Conservation (phyloP, 805 yeast genomes). For the Candida xyloterini region DNA sequence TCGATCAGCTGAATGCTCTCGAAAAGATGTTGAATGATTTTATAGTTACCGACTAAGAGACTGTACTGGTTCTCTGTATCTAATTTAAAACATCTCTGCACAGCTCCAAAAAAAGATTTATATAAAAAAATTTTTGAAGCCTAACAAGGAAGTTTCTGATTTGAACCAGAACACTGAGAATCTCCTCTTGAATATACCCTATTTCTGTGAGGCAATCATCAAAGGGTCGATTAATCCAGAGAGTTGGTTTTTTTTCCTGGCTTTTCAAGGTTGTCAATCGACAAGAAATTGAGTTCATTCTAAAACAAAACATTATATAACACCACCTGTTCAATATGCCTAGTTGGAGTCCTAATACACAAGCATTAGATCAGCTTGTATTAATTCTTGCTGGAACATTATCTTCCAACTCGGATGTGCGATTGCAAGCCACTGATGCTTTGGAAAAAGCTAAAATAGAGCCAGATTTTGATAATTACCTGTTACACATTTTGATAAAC, state of each 20-base stretch:
- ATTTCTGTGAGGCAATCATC: background rate
- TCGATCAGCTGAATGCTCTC: constrained; percentile 40
- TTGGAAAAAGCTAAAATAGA: constrained; percentile 65
- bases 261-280: background rate
- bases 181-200: background rate
- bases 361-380: constrained; percentile 61
- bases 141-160: constrained; percentile 1
- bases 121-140: constrained; percentile 2
- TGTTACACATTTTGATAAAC: constrained; percentile 62
- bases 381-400: constrained; percentile 68
- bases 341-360: constrained; percentile 67
- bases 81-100: constrained; percentile 2
- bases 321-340: constrained; percentile 17
- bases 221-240: background rate
- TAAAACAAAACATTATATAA: constrained; percentile 2
- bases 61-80: background rate
- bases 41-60: constrained; percentile 11
- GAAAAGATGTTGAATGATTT: constrained; percentile 28
- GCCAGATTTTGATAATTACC: constrained; percentile 79
- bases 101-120: constrained; percentile 1
- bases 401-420: constrained; percentile 51
- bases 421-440: constrained; percentile 70
- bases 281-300: background rate
- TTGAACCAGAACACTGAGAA: background rate
- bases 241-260: background rate